Base-by-base conservation (phyloP, 1,284 basidiomycete species). In the Cystobasidium pallidum region DNA sequence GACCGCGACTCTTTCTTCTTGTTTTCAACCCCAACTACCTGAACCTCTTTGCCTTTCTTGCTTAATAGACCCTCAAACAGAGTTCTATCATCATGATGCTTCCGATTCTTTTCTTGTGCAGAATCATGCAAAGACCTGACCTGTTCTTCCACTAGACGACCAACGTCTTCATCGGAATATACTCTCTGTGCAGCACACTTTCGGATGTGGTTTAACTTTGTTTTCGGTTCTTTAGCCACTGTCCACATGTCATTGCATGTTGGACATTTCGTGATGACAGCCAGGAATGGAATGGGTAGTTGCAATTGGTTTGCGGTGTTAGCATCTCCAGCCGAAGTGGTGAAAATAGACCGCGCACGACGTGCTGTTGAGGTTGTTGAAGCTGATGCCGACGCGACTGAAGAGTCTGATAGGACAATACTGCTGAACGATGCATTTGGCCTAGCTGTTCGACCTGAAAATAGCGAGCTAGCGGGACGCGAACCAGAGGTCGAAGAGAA, bases 21-120 rank as follows among this genome's bases (percentile, higher is more conserved):
- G 51, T 64, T 59, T 41, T 71, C 68, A 19, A 71, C 68, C 13
- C 68, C 68, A 15, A 71, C 68, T 3, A 71, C 68, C 17, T 39
- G 45, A 6, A 71, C 68, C 17, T 71, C 59, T 41, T 71, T 71
- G 10, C 68, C 68, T 51, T 71, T 71, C 39, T 41, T 52, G 34
- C 59, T 63, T 34, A 71, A 30, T 6, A 64, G 19, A n/a, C 51
- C 52, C 41, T 71, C 68, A 45, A 71, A 57, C 7, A 71, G 30
- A 10, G 68, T 71, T 30, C 47, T 63, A n/a, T 43, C 47, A 30
- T 21, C 36, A 30, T 39, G 26, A 43, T 36, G 30, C 11, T n/a
- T 41, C 47, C 61, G 26, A 28, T 61, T 34, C 26, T 30, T 10
- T 6, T 63, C 61, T n/a, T 41, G 30, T 11, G 32, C 47, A 17